phyloP scores from a whole-genome alignment of 1,284 basidiomycete species.

The Hemileia vastatrix region DNA sequence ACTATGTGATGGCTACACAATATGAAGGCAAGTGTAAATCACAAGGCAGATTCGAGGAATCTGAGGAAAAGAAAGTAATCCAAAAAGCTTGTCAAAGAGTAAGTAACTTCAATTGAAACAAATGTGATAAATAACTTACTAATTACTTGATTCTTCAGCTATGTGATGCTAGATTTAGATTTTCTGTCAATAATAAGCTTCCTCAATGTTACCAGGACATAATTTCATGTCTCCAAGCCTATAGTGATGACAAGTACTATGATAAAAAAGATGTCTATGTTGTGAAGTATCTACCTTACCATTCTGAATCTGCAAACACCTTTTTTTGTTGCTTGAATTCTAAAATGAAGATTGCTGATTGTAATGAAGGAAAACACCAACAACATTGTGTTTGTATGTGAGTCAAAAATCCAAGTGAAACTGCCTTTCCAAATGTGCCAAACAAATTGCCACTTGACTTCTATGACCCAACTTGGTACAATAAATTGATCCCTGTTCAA shows the following conservation, averaged over 20 bases:
- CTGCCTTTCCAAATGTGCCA: too few relatives aligned
- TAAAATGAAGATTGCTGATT: neutral
- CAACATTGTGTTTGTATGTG: too few relatives aligned
- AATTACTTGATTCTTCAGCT: neutral
- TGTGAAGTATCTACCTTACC: neutral
- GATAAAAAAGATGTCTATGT: neutral
- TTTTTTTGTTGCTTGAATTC: neutral
- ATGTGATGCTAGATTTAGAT: neutral
- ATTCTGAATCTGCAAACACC: neutral
- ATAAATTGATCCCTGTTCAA: too few relatives aligned
- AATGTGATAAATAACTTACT: too few relatives aligned
- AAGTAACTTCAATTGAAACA: too few relatives aligned
- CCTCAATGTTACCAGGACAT: neutral
- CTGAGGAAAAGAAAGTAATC: neutral
- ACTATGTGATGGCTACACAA: neutral
- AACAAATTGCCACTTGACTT: too few relatives aligned
- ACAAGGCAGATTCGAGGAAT: neutral
- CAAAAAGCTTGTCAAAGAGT: conserved; percentile 1
- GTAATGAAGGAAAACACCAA: too few relatives aligned
- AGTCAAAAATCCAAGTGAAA: too few relatives aligned
- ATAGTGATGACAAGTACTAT: conserved; percentile 1
- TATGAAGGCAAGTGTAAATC: neutral
- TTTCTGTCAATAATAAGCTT: conserved; percentile 1
- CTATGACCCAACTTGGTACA: too few relatives aligned
- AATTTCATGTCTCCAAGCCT: neutral